Evolutionary conservation across 2,329 filamentous ascomycete species (phyloP).

Genomic region (Magnaporthiopsis incrustans): DNA sequence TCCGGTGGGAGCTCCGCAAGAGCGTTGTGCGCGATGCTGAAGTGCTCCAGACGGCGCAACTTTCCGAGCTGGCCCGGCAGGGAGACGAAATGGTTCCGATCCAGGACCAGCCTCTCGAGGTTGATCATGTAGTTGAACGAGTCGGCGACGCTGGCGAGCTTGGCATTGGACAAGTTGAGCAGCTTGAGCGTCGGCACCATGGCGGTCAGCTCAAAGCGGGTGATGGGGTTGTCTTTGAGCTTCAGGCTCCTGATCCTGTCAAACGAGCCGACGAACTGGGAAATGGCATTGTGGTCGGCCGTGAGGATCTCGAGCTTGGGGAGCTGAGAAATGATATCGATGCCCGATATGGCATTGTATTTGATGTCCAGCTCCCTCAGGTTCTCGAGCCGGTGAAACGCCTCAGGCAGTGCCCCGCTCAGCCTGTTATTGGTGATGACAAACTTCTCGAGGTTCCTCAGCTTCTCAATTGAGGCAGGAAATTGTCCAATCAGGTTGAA

Average conservation of each 20-base stretch:
- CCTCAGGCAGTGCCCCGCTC: constrained; percentile 62
- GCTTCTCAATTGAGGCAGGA: constrained; percentile 67
- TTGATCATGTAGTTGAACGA: constrained; percentile 83
- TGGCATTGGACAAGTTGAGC: constrained; percentile 84
- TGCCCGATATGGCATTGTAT: constrained; percentile 82
- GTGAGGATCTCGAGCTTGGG: constrained; percentile 83
- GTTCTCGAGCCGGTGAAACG: constrained; percentile 65
- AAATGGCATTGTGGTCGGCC: constrained; percentile 87
- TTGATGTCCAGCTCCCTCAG: constrained; percentile 90
- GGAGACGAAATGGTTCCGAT: constrained; percentile 93
- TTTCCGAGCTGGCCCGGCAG: constrained; percentile 80
- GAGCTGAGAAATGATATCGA: constrained; percentile 77
- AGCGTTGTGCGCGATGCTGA: constrained; percentile 90
- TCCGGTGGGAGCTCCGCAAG: constrained; percentile 77
- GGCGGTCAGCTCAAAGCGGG: constrained; percentile 76
- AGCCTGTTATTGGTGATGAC: constrained; percentile 95
- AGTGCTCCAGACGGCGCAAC: constrained; percentile 74
- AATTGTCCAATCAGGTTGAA: constrained; percentile 84
- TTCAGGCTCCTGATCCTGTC: constrained; percentile 74
- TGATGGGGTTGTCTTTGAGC: constrained; percentile 91
- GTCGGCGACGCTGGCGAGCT: constrained; percentile 82
- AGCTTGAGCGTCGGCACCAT: constrained; percentile 75
- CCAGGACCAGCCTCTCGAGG: constrained; percentile 78
- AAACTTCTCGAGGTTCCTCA: constrained; percentile 76
- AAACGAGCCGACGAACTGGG: constrained; percentile 85